Base-by-base conservation (phyloP, 139 green algal species). In the Bryopsis sp. region DNA sequence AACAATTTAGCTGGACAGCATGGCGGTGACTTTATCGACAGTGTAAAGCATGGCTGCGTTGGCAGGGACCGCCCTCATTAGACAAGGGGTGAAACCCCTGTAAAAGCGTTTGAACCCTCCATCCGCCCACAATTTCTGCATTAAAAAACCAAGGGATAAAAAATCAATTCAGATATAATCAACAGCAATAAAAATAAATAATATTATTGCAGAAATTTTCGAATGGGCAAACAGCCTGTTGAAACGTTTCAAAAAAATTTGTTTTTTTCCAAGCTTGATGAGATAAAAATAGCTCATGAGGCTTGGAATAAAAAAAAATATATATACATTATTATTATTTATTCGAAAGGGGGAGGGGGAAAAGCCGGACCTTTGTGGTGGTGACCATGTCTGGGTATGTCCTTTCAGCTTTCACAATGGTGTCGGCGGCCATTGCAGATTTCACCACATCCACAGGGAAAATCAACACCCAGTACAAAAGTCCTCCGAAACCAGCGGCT, bases 401-500 rank as follows among this genome's bases (percentile, higher is more conserved):
- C 31, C 91, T 84, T 72, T 94, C 15, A 0, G 60, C 36, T 3
- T 67, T 71, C 36, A 81, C 70, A 48, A 97, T 89, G 61, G 47
- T 75, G 85, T 97, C 92, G 2, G 88, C 93, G 81, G 88, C 82
- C 84, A 95, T 93, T 24, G 85, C 86, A 32, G 64, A 84, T 82
- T 96, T 97, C 76, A 96, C 82, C 39, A 90, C 88, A 73, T 97
- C 92, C 36, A 96, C 76, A 0, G 92, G 92, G 80, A 90, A 96
- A 75, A 96, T 93, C 34, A 75, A 72, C 11, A 88, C 57, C 89
- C 90, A 96, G 79, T 96, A 96, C 1, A 90, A 74, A 38, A 92
- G 72, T 63, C 88, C 92, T 22, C 83, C 90, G 28, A 92, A 38
- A 1, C 87, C 90, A 64, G 83, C 81, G 22, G 81, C 79, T 15